phyloP scores from a whole-genome alignment of 768 basidiomycete species.

The Rossbeevera mucosa region DNA sequence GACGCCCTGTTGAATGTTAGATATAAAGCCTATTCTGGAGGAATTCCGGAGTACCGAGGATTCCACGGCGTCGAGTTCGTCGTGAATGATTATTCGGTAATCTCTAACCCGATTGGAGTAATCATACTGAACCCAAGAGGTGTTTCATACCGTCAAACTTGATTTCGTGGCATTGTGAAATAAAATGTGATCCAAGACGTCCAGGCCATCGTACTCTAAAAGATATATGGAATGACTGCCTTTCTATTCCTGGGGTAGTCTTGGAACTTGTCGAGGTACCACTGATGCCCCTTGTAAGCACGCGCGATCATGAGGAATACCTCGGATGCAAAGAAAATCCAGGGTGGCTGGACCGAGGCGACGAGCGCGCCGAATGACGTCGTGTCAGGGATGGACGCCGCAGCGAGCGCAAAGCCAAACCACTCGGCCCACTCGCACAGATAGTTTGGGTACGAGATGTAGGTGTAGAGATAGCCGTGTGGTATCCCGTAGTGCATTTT shows the following conservation, averaged over 20 bases:
- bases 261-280: slow-evolving; percentile 78
- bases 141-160: neutral
- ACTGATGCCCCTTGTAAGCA: slow-evolving; percentile 74
- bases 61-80: neutral
- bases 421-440: slow-evolving; percentile 95
- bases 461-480: slow-evolving; percentile 67
- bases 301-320: slow-evolving; percentile 76
- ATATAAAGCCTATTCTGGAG: neutral
- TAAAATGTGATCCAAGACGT: neutral
- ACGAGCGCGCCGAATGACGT: slow-evolving; percentile 36
- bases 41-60: neutral
- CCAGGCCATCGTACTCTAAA: slow-evolving; percentile 34
- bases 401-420: slow-evolving; percentile 80
- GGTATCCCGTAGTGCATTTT: slow-evolving; percentile 75
- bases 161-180: neutral
- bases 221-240: slow-evolving; percentile 73
- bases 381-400: slow-evolving; percentile 45
- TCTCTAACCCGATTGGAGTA: neutral
- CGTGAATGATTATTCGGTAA: neutral
- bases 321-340: slow-evolving; percentile 73
- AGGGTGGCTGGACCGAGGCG: slow-evolving; percentile 60
- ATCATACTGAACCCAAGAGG: neutral
- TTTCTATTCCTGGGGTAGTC: slow-evolving; percentile 79
- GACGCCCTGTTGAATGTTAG: neutral
- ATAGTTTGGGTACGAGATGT: slow-evolving; percentile 91